Evolutionary conservation across 2,329 filamentous ascomycete genomes (phyloP).

Genomic region (Mycosphaerelloides madeirae): DNA sequence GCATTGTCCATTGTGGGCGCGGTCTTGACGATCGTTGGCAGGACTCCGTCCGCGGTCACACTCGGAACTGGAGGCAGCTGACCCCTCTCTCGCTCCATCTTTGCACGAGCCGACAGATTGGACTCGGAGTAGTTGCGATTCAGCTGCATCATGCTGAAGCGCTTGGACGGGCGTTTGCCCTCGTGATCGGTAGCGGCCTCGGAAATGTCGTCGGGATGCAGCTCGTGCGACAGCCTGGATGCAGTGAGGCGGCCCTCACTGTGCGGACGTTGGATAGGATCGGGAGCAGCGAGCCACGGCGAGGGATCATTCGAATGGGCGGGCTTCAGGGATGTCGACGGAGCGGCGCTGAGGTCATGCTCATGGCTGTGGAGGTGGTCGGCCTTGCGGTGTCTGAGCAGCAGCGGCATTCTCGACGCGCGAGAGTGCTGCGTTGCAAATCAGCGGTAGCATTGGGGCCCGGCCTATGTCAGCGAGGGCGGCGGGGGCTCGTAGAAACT

Average conservation of each 20-base stretch:
- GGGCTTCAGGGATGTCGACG: slow-evolving; percentile 6
- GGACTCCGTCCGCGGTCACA: slow-evolving; percentile 29
- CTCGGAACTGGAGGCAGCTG: slow-evolving; percentile 44
- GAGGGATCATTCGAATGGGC: slow-evolving; percentile 4
- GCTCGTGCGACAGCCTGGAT: slow-evolving; percentile 23
- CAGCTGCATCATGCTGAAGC: slow-evolving; percentile 70
- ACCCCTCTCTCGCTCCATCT: slow-evolving; percentile 58
- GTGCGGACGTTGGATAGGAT: slow-evolving; percentile 5
- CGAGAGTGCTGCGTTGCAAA: slow-evolving; percentile 6
- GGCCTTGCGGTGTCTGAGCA: slow-evolving; percentile 40
- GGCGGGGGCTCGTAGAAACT: too few species aligned
- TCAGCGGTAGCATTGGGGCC: slow-evolving; percentile 12
- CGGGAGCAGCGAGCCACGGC: background rate
- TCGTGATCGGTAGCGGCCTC: slow-evolving; percentile 18
- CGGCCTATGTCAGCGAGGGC: background rate
- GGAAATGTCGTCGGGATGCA: slow-evolving; percentile 22
- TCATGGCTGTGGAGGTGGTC: slow-evolving; percentile 31
- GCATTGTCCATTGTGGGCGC: slow-evolving; percentile 63
- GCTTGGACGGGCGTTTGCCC: slow-evolving; percentile 33
- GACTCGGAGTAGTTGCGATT: slow-evolving; percentile 84
- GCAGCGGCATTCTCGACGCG: slow-evolving; percentile 32
- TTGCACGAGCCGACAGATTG: slow-evolving; percentile 72
- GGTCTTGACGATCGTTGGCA: slow-evolving; percentile 79
- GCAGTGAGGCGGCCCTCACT: slow-evolving; percentile 9
- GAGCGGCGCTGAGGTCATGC: background rate